These are phyloP conservation scores for Asparagopsis taxiformis DNA, from an alignment of 31 red algal species.

Conservation along the genomic window DNA sequence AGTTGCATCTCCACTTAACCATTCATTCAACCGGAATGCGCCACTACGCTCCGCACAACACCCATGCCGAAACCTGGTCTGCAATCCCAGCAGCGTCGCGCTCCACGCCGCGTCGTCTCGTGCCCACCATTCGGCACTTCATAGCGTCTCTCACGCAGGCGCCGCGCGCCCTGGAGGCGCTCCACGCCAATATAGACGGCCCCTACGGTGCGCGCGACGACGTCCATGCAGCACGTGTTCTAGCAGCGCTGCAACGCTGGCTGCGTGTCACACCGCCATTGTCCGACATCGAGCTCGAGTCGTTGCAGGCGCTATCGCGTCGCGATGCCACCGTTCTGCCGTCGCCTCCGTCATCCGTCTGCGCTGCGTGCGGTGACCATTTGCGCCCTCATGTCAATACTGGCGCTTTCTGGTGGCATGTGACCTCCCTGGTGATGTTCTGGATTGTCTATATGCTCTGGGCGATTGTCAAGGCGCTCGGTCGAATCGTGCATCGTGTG, in stretches of 20 bases:
- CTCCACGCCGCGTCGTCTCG: slow-evolving; percentile 12
- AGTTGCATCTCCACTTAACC: neutral
- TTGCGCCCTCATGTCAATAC: neutral
- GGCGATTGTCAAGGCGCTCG: neutral
- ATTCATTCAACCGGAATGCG: slow-evolving; percentile 5
- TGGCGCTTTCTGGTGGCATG: slow-evolving; percentile 19
- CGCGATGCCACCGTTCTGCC: slow-evolving; percentile 10
- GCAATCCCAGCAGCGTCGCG: slow-evolving; percentile 5
- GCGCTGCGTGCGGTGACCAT: neutral
- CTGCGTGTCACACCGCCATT: slow-evolving; percentile 17
- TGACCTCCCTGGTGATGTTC: slow-evolving; percentile 1
- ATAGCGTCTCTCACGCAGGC: slow-evolving; percentile 7
- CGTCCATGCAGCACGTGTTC: slow-evolving; percentile 18
- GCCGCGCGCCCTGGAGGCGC: neutral
- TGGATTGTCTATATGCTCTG: slow-evolving; percentile 19
- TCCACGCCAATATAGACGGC: neutral
- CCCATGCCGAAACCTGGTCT: slow-evolving; percentile 19
- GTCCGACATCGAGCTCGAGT: slow-evolving; percentile 1
- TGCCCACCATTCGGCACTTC: neutral
- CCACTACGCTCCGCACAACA: slow-evolving; percentile 44
- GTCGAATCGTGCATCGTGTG: neutral
- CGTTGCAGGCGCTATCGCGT: slow-evolving; percentile 12
- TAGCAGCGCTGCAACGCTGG: slow-evolving; percentile 41
- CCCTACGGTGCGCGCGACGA: slow-evolving; percentile 2
- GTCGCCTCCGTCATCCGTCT: neutral